Conservation (phyloP, 768 basidiomycete species). For the Glaciozyma antarctica region DNA sequence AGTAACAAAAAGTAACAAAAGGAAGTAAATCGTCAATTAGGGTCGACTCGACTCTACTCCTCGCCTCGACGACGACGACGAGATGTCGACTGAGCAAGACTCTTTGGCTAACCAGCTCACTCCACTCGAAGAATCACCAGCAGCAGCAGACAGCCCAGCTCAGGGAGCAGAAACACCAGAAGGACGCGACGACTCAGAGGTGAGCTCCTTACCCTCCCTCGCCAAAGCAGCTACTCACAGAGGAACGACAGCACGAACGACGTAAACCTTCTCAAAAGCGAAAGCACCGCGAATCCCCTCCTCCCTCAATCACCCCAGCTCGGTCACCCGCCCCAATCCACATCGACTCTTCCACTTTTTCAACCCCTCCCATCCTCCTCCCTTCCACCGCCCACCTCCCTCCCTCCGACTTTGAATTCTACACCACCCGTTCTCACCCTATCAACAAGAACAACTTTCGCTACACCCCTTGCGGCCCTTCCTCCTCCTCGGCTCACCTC, state of each 20-base stretch:
- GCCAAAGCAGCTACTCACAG: neutral
- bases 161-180: too few species aligned
- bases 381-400: slow-evolving; percentile 1
- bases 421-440: slow-evolving; percentile 34
- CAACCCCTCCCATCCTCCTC: neutral
- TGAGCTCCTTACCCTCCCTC: neutral
- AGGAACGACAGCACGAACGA: neutral
- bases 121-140: too few species aligned
- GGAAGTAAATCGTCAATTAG: too few species aligned
- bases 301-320: neutral
- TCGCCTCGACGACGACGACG: too few species aligned
- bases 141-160: too few species aligned
- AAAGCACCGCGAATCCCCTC: neutral
- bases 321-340: neutral
- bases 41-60: too few species aligned
- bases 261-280: neutral
- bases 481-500: slow-evolving; percentile 36
- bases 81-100: too few species aligned
- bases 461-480: slow-evolving; percentile 47
- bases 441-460: slow-evolving; percentile 36
- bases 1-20: too few species aligned
- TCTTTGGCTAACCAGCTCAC: too few species aligned
- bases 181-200: slow-evolving; percentile 1
- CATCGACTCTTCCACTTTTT: neutral
- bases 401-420: slow-evolving; percentile 28